phyloP scores from a whole-genome alignment of 1,284 basidiomycete species.

The Termitomyces sp. region DNA sequence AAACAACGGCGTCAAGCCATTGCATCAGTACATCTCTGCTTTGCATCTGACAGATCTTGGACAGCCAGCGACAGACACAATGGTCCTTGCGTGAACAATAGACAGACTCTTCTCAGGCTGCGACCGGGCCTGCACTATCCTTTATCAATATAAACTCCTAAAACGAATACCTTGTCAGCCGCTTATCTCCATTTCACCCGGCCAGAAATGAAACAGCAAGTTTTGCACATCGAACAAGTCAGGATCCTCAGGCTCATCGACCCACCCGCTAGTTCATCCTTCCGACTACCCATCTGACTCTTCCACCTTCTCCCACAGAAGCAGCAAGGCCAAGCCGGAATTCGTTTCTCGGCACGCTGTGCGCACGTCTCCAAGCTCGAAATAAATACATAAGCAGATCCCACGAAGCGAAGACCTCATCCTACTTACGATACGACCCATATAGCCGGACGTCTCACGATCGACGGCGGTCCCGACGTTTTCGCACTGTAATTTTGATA shows the following conservation, averaged over 20 bases:
- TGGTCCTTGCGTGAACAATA: neutral
- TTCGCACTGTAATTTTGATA: conserved; percentile 8
- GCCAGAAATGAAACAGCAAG: neutral
- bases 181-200: conserved; percentile 7
- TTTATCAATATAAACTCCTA: neutral
- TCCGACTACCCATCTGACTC: neutral
- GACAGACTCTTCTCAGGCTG: neutral
- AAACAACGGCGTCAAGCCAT: conserved; percentile 2
- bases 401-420: neutral
- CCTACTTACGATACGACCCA: neutral
- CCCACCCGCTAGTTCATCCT: neutral
- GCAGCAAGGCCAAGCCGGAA: neutral
- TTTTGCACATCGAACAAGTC: neutral
- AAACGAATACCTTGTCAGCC: neutral
- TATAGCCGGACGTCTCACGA: conserved; percentile 1
- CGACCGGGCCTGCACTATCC: neutral
- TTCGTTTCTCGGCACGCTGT: neutral
- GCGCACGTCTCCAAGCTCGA: neutral
- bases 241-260: neutral
- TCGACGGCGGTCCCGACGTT: conserved; percentile 6
- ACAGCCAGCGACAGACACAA: neutral
- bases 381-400: neutral
- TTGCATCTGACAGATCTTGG: neutral
- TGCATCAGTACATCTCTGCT: neutral
- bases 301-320: neutral